phyloP scores from a whole-genome alignment of 2,329 filamentous ascomycete genomes.

The Exophiala oligosperma region DNA sequence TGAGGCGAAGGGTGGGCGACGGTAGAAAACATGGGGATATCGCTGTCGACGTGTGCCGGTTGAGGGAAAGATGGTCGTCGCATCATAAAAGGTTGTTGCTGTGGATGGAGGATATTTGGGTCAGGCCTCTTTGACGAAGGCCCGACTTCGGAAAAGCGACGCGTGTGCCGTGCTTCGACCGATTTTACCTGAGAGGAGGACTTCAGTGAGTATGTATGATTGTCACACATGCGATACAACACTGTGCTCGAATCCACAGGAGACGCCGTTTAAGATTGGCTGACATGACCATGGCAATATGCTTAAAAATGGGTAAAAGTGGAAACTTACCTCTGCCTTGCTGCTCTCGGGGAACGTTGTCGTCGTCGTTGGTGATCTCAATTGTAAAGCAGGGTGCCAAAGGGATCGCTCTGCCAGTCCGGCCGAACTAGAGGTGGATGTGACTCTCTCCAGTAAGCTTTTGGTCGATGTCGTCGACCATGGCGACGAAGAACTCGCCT shows the following conservation, averaged over 20 bases:
- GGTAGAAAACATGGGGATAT: neutral
- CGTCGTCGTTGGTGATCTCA: constrained; percentile 6
- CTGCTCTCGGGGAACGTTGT: neutral
- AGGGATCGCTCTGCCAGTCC: constrained; percentile 10
- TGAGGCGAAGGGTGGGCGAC: neutral
- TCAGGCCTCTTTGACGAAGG: neutral
- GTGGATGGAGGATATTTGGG: neutral
- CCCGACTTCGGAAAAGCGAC: neutral
- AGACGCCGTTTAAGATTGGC: no score
- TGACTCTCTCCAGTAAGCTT: neutral
- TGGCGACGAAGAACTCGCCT: neutral
- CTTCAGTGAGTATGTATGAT: neutral
- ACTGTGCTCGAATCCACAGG: no score
- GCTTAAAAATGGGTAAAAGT: neutral
- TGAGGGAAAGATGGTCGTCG: neutral
- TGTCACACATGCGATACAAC: no score
- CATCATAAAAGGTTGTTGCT: neutral
- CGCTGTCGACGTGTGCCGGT: constrained; percentile 1
- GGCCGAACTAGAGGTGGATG: neutral
- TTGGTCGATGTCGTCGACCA: constrained; percentile 1
- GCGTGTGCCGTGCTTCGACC: neutral
- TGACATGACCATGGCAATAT: neutral
- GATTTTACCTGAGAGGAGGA: neutral
- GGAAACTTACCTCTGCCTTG: constrained; percentile 1
- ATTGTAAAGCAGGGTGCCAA: constrained; percentile 20